Evolutionary conservation across 371 early-diverging fungal genomes (phyloP), one percentile per base, ranked within the genome.

Genomic region (Entomophthora muscae): DNA sequence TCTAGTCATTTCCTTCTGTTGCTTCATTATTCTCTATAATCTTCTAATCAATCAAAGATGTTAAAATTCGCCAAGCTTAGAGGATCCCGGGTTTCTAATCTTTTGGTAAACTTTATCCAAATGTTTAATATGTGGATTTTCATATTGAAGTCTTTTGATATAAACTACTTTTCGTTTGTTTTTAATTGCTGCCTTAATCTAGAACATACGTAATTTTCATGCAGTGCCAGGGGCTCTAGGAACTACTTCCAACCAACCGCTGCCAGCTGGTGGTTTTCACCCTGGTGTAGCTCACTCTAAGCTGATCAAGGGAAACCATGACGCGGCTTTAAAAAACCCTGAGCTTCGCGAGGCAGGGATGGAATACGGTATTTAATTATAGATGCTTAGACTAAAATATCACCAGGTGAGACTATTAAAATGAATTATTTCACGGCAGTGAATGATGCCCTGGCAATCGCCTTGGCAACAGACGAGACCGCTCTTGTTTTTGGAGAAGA

Each of bases 401-500:
- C 52, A 59, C 32, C 30, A 26, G 30, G 29, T 57, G 89, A 86
- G 66, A 90, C 91, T 10, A 82, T 81, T 65, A 91, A 89, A 67
- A 85, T 94, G 83, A 98, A 98, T 75, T 75, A 91, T 63, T 97
- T 86, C 74, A 95, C 93, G 71, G 83, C 95, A 3, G 82, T 98
- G 12, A 96, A 97, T 72, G 91, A 95, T 68, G 95, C 97, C 17
- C 79, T 98, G 81, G 78, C 82, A 17, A 86, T 85, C 55, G 90
- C 94, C 3, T 73, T 98, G 52, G 83, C 84, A 3, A 86, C 88
- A 0, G 96, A 98, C 70, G 88, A 91, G 24, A 91, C 78, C 21
- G 89, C 96, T 13, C 83, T 88, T 3, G 81, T 98, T 7, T 98
- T 98, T 79, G 98, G 98, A 52, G 98, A 98, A 68, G 98, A 97